Conservation (phyloP, 2,329 filamentous ascomycete genomes). For the Phoma sp. region DNA sequence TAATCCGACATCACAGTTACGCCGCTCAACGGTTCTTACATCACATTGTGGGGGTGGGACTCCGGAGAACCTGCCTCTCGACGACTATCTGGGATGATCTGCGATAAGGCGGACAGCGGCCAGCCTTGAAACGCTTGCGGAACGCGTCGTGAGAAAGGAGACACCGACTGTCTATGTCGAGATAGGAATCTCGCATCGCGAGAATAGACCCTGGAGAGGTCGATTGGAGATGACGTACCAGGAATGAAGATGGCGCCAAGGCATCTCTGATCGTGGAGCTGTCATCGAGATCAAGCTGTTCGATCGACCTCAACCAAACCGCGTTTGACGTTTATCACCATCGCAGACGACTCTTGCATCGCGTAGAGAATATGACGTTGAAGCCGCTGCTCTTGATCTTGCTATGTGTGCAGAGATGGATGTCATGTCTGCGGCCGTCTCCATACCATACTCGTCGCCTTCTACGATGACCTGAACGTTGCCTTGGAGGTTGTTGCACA, state of each 20-base stretch:
- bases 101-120: conserved; percentile 5
- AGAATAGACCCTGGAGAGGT: neutral
- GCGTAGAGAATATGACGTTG: neutral
- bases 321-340: neutral
- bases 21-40: neutral
- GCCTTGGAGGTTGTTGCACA: too few relatives aligned
- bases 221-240: neutral
- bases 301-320: neutral
- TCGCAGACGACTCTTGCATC: neutral
- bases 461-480: too few relatives aligned
- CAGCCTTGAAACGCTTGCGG: conserved; percentile 13
- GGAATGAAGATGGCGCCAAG: neutral
- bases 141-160: neutral
- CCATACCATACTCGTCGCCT: too few relatives aligned
- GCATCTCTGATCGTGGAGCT: neutral
- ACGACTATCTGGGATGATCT: conserved; percentile 2
- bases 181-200: neutral
- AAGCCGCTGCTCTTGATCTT: too few relatives aligned
- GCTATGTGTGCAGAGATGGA: too few relatives aligned
- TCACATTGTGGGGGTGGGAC: neutral
- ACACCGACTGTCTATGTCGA: neutral
- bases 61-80: conserved; percentile 4
- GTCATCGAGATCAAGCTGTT: neutral
- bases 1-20: conserved; percentile 4
- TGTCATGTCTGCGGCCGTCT: too few relatives aligned